Conservation (phyloP, 331 rosid genomes). For the Stylosanthes scabra region DNA sequence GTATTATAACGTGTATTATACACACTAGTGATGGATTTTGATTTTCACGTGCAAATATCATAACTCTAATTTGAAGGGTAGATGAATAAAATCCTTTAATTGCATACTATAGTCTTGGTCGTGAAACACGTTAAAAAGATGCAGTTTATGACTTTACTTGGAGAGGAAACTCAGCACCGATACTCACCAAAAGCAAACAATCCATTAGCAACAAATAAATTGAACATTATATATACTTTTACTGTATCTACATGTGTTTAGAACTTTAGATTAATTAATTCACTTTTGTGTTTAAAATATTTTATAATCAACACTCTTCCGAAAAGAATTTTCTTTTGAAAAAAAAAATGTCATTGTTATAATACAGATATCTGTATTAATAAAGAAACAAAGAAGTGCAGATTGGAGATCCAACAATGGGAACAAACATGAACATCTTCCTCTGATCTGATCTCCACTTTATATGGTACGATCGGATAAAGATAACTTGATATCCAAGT, state of each 20-base stretch:
- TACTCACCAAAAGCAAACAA: constrained; percentile 3
- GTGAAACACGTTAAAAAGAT: background rate
- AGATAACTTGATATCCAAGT: constrained; percentile 7
- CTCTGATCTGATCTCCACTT: too few species aligned
- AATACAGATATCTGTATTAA: too few species aligned
- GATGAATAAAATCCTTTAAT: too few species aligned
- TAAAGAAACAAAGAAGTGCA: background rate
- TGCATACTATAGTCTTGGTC: background rate
- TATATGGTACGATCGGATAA: too few species aligned
- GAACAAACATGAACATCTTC: background rate
- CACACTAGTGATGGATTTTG: too few species aligned
- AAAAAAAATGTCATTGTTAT: too few species aligned
- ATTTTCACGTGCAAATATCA: too few species aligned
- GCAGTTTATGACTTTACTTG: background rate
- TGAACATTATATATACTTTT: background rate
- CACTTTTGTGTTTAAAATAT: background rate
- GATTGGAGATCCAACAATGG: background rate
- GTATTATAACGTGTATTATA: too few species aligned
- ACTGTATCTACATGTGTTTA: background rate
- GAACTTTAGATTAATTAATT: too few species aligned
- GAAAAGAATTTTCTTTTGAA: too few species aligned
- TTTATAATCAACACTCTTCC: background rate
- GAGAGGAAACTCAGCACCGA: background rate
- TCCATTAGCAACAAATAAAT: background rate
- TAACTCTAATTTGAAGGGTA: too few species aligned